phyloP scores from a whole-genome alignment of 2,329 filamentous ascomycete genomes.

The Colletotrichum godetiae region DNA sequence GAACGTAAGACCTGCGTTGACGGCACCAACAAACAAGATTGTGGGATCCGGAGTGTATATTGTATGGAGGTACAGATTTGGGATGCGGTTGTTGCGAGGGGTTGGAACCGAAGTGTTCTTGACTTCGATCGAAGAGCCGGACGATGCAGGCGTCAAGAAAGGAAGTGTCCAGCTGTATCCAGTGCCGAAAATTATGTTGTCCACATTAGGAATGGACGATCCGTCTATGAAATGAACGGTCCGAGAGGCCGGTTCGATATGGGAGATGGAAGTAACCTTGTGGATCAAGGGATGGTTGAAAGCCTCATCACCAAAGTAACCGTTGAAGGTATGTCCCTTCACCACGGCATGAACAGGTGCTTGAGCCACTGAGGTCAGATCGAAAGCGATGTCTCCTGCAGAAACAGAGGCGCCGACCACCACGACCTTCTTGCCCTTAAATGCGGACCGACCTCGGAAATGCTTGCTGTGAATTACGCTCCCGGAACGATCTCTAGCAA shows the following conservation, averaged over 20 bases:
- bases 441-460: constrained; percentile 59
- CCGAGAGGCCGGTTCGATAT: constrained; percentile 50
- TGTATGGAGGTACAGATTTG: constrained; percentile 67
- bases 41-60: constrained; percentile 65
- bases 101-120: not conserved
- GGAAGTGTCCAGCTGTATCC: constrained; percentile 74
- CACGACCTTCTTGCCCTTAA: constrained; percentile 63
- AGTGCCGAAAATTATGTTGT: constrained; percentile 75
- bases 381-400: constrained; percentile 69
- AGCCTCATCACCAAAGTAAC: constrained; percentile 68
- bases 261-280: constrained; percentile 58
- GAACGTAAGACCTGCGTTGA: constrained; percentile 70
- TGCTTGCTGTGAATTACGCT: constrained; percentile 67
- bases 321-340: constrained; percentile 59
- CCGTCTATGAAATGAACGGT: constrained; percentile 69
- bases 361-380: constrained; percentile 57
- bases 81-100: constrained; percentile 65
- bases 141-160: constrained; percentile 65
- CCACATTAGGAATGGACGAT: constrained; percentile 61
- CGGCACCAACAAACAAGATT: constrained; percentile 68
- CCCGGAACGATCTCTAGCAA: constrained; percentile 57
- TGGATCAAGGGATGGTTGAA: constrained; percentile 66
- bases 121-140: constrained; percentile 39
- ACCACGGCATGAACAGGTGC: constrained; percentile 64
- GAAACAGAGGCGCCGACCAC: constrained; percentile 74